A percentile compares a stretch with the other conserved stretches of the same genome.
Conservation (phyloP, 768 basidiomycete species). For the Leccinellum albellum region DNA sequence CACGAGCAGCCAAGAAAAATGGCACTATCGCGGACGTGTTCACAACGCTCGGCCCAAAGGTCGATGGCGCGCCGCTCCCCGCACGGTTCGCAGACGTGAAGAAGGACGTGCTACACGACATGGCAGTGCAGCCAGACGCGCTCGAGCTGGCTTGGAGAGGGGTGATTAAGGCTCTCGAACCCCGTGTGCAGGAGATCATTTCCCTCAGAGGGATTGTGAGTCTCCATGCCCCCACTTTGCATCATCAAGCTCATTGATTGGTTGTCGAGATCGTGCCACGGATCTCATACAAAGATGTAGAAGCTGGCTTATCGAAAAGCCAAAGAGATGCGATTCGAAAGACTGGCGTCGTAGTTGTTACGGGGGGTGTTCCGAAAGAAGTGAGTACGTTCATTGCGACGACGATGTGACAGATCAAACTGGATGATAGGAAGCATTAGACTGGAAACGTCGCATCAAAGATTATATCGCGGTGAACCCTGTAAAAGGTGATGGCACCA, state of each 20-base stretch:
- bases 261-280: conserved; percentile 47
- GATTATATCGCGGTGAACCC: conserved; percentile 54
- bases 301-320: conserved; percentile 43
- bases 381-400: conserved; percentile 30
- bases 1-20: conserved; percentile 19
- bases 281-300: conserved; percentile 42
- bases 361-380: conserved; percentile 52
- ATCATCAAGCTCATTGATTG: background rate
- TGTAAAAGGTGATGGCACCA: conserved; percentile 46
- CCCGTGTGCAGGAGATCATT: conserved; percentile 45
- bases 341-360: conserved; percentile 54
- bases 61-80: conserved; percentile 42
- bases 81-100: conserved; percentile 60
- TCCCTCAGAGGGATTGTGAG: conserved; percentile 45
- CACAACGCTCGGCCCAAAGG: conserved; percentile 39
- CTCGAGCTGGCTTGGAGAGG: conserved; percentile 53
- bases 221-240: background rate
- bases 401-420: background rate
- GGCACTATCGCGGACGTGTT: conserved; percentile 49
- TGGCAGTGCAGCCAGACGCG: conserved; percentile 9
- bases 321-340: conserved; percentile 44
- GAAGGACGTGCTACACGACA: conserved; percentile 45
- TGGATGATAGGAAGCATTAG: conserved; percentile 47
- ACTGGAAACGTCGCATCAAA: conserved; percentile 53
- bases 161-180: conserved; percentile 48